Conservation (phyloP, 2,329 filamentous ascomycete species). For the Albophoma yamanashiensis region DNA sequence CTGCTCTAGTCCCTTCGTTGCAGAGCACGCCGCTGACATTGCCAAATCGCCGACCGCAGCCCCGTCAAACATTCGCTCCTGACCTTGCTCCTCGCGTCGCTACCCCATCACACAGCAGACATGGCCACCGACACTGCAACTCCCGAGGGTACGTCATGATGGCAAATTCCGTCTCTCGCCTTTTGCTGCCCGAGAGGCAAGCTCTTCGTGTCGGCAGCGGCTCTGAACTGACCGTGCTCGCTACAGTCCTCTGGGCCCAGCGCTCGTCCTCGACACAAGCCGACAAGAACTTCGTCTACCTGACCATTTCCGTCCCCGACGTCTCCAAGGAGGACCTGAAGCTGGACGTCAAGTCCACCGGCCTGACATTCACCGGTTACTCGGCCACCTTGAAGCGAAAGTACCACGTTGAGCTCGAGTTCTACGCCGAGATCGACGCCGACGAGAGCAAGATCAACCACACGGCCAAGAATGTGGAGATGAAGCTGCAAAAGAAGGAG, state of each 20-base stretch:
- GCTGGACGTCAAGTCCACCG: constrained; percentile 70
- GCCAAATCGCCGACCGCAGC: not conserved
- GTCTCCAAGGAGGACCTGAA: constrained; percentile 65
- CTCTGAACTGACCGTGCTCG: constrained; percentile 1
- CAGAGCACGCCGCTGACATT: not conserved
- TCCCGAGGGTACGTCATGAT: constrained; percentile 27
- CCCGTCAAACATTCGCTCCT: not conserved
- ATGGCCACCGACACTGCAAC: constrained; percentile 12
- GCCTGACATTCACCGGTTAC: constrained; percentile 71
- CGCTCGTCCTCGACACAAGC: constrained; percentile 73
- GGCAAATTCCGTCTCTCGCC: too few species aligned
- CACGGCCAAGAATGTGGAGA: constrained; percentile 76
- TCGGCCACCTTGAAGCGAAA: constrained; percentile 76
- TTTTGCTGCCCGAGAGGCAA: too few species aligned
- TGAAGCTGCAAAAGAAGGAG: constrained; percentile 96
- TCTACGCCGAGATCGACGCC: constrained; percentile 85
- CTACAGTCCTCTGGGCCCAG: constrained; percentile 89
- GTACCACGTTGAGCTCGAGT: constrained; percentile 77
- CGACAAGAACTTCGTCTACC: constrained; percentile 88
- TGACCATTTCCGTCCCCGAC: constrained; percentile 84
- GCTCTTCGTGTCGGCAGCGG: not conserved
- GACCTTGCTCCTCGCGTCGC: not conserved
- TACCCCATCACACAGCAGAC: not conserved
- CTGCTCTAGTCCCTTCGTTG: not conserved
- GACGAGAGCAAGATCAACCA: constrained; percentile 78